A percentile compares a stretch with the other conserved stretches of the same genome.
These are phyloP conservation scores for Pholiota conissans DNA, from an alignment of 768 basidiomycete genomes.

Conservation along the genomic window DNA sequence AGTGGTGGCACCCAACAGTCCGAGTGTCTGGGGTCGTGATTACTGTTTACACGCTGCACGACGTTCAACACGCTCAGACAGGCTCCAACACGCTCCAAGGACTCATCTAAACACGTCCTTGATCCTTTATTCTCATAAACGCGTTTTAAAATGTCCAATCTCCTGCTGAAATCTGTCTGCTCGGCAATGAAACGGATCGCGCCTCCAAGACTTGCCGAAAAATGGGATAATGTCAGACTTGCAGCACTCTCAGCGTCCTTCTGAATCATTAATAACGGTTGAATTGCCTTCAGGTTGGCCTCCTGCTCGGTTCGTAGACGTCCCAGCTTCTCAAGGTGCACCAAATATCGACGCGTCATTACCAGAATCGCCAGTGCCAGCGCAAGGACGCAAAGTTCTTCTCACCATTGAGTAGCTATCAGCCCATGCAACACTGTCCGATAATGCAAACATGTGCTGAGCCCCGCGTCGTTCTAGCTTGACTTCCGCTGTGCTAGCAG, in stretches of 20 bases:
- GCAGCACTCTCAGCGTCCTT: constrained; percentile 7
- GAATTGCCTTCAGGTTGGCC: constrained; percentile 55
- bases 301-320: constrained; percentile 61
- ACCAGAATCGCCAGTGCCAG: constrained; percentile 55
- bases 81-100: not conserved
- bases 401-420: constrained; percentile 71
- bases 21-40: not conserved
- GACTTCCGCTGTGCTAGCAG: constrained; percentile 67
- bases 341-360: not conserved
- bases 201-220: constrained; percentile 81
- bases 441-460: constrained; percentile 6
- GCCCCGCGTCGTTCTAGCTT: constrained; percentile 45
- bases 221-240: constrained; percentile 89
- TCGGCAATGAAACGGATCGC: constrained; percentile 83
- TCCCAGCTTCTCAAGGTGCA: constrained; percentile 3
- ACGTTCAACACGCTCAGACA: too few relatives aligned
- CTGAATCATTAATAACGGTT: constrained; percentile 7
- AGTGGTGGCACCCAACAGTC: not conserved
- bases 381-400: constrained; percentile 46
- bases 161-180: constrained; percentile 52
- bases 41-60: too few relatives aligned
- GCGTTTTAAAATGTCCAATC: constrained; percentile 28
- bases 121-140: not conserved
- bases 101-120: not conserved
- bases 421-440: constrained; percentile 2